Evolutionary conservation across 192 early-diverging fungal genomes (phyloP).

Genomic region (Coemansia sp.): DNA sequence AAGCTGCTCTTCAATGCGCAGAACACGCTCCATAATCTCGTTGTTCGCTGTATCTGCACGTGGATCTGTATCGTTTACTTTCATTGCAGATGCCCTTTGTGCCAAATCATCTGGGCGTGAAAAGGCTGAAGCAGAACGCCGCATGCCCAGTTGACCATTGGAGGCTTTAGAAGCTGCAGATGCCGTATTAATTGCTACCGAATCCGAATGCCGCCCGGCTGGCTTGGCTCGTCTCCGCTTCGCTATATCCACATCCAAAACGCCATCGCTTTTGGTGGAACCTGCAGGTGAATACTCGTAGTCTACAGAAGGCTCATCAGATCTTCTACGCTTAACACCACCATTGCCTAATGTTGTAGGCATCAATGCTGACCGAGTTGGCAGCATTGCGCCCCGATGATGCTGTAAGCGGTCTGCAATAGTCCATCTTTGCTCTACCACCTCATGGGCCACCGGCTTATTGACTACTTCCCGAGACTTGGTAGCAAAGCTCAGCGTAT

Average conservation of each 20-base stretch:
- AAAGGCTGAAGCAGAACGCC: conserved; percentile 3
- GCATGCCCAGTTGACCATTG: neutral
- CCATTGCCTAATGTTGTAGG: neutral
- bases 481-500: conserved; percentile 65
- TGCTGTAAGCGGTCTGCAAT: conserved; percentile 36
- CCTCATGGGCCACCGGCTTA: conserved; percentile 49
- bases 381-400: conserved; percentile 25
- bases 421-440: conserved; percentile 39
- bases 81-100: conserved; percentile 17
- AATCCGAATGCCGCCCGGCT: conserved; percentile 13
- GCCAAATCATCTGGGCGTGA: conserved; percentile 24
- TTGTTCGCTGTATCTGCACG: conserved; percentile 28
- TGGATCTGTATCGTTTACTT: conserved; percentile 20
- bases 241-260: neutral
- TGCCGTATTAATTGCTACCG: neutral
- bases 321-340: conserved; percentile 31
- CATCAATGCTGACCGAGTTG: conserved; percentile 10
- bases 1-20: conserved; percentile 50
- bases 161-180: neutral
- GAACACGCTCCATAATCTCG: conserved; percentile 47
- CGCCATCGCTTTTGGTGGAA: neutral
- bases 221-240: neutral
- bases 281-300: conserved; percentile 1
- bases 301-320: conserved; percentile 13
- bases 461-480: conserved; percentile 65